A percentile compares a stretch with the other conserved stretches of the same genome.
phyloP scores from a whole-genome alignment of 23 red algal species.

The Rhodosorus marinus region DNA sequence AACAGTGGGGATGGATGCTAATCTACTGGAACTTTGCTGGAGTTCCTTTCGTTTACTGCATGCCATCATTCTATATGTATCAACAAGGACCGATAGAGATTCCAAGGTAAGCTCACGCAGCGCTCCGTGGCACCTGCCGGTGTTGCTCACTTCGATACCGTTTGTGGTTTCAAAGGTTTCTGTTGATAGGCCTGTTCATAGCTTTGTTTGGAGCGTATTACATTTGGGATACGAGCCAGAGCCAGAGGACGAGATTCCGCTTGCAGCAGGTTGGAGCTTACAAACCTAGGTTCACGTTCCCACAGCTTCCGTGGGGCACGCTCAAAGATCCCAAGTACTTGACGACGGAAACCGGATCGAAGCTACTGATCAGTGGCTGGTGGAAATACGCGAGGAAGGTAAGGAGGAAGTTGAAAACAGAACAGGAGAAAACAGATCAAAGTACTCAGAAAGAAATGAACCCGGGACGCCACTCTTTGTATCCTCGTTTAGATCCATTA shows the following conservation, averaged over 20 bases:
- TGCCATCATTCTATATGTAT: background rate
- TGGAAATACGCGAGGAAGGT: slow-evolving; percentile 84
- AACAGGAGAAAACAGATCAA: too few species aligned
- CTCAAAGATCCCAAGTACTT: slow-evolving; percentile 2
- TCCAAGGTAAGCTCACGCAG: too few species aligned
- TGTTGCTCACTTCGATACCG: too few species aligned
- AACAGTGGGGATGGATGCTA: background rate
- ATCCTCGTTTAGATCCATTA: too few species aligned
- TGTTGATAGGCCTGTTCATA: slow-evolving; percentile 5
- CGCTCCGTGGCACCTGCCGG: too few species aligned
- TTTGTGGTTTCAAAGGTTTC: too few species aligned
- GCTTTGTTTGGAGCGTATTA: slow-evolving; percentile 3
- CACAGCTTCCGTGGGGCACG: slow-evolving; percentile 30
- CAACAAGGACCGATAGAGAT: background rate
- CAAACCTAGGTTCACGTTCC: background rate
- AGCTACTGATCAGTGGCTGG: slow-evolving; percentile 59
- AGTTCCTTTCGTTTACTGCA: background rate
- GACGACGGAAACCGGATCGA: slow-evolving; percentile 39
- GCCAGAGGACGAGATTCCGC: slow-evolving; percentile 83
- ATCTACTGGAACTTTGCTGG: background rate
- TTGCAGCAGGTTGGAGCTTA: slow-evolving; percentile 25
- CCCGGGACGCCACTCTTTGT: too few species aligned
- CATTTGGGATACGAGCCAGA: slow-evolving; percentile 44
- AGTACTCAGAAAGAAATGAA: too few species aligned
- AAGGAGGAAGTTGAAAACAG: too few species aligned